Evolutionary conservation across 176 grass and related monocot genomes (phyloP).

Genomic region (Themeda triandra): DNA sequence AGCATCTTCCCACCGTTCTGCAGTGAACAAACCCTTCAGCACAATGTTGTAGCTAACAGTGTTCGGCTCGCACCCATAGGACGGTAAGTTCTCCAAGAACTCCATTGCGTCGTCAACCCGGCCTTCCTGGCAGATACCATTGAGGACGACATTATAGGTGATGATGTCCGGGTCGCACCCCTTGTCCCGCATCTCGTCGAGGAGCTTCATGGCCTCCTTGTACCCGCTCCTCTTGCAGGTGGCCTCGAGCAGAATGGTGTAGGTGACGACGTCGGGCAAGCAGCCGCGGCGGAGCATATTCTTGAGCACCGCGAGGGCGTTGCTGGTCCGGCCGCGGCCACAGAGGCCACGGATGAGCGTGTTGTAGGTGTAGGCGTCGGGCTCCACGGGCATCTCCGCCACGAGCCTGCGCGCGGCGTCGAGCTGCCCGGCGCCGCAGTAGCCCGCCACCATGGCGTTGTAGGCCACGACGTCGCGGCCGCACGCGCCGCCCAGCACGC

Average conservation of each 20-base stretch:
- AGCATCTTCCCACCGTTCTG: conserved; percentile 50
- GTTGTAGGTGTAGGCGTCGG: conserved; percentile 54
- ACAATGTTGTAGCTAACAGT: conserved; percentile 56
- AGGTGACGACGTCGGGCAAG: conserved; percentile 57
- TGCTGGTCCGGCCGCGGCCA: conserved; percentile 34
- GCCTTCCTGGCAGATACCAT: conserved; percentile 57
- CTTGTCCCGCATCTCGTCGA: conserved; percentile 53
- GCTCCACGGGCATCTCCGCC: conserved; percentile 34
- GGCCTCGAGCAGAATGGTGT: conserved; percentile 65
- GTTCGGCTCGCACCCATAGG: conserved; percentile 40
- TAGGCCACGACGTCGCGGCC: conserved; percentile 35
- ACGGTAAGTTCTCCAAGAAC: conserved; percentile 45
- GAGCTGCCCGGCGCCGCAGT: conserved; percentile 41
- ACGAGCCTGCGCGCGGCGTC: conserved; percentile 38
- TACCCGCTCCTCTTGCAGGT: conserved; percentile 47
- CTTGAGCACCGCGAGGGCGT: conserved; percentile 45
- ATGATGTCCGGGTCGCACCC: conserved; percentile 51
- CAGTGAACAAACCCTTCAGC: conserved; percentile 48
- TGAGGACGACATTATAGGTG: conserved; percentile 57
- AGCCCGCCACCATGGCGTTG: conserved; percentile 42
- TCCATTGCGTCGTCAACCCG: conserved; percentile 42
- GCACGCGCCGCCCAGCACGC: conserved; percentile 10
- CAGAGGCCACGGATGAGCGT: conserved; percentile 58
- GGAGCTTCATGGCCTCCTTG: conserved; percentile 49
- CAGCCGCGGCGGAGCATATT: conserved; percentile 41